Conservation (phyloP, 2,329 filamentous ascomycete genomes). For the Diaporthe destruens region DNA sequence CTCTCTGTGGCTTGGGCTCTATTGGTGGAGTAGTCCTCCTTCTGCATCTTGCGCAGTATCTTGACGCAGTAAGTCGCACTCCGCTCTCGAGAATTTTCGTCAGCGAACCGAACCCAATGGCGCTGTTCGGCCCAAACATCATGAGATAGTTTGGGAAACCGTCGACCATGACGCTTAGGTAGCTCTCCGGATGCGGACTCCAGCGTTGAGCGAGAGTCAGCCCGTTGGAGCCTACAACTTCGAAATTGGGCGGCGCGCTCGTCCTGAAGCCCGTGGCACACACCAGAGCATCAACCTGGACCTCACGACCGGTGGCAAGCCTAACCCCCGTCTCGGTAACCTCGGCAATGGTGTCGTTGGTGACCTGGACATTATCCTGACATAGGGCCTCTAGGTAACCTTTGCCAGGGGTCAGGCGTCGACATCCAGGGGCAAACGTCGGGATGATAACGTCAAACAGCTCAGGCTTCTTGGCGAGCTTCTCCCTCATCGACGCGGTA, state of each 20-base stretch:
- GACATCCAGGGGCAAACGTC: conserved; percentile 58
- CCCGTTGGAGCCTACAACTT: conserved; percentile 54
- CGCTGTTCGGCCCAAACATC: conserved; percentile 62
- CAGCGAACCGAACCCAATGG: conserved; percentile 61
- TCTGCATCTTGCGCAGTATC: conserved; percentile 61
- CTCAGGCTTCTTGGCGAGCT: conserved; percentile 57
- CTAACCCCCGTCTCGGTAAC: conserved; percentile 54
- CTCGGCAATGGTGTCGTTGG: conserved; percentile 50
- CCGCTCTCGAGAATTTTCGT: conserved; percentile 61
- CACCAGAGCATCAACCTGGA: conserved; percentile 60
- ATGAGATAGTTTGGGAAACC: conserved; percentile 64
- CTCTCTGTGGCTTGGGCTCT: conserved; percentile 57
- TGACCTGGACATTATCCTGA: conserved; percentile 56
- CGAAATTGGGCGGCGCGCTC: conserved; percentile 56
- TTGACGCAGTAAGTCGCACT: conserved; percentile 63
- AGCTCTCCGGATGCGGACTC: conserved; percentile 55
- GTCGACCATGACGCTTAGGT: conserved; percentile 60
- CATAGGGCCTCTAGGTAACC: conserved; percentile 61
- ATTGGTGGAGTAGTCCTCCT: conserved; percentile 60
- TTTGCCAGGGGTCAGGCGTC: conserved; percentile 59
- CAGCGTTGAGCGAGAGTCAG: conserved; percentile 55
- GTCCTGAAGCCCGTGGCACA: conserved; percentile 61
- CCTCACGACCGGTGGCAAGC: conserved; percentile 44
- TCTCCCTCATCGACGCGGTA: conserved; percentile 54
- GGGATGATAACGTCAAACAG: conserved; percentile 59